Evolutionary conservation across 1,284 basidiomycete species (phyloP), one percentile per base, ranked within the genome.

Genomic region (Cystobasidiaceae sp.): DNA sequence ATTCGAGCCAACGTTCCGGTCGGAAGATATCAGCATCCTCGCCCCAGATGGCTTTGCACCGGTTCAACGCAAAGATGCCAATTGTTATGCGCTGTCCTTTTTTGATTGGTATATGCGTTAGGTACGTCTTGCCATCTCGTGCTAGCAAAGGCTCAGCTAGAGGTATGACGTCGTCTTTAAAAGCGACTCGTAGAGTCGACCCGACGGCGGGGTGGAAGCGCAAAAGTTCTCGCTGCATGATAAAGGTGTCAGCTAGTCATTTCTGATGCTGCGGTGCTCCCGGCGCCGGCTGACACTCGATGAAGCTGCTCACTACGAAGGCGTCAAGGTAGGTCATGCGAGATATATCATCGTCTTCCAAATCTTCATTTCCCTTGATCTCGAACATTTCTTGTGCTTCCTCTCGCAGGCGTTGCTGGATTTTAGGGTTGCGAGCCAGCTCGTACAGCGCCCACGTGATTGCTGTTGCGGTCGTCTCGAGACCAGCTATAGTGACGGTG

Each of bases 121-220:
- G 69, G 19, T 25, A 39, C 23, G 72, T 71, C 50, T 73, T 59
- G n/a, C 77, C 79, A 44, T 78, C 72, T 25, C 67, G 45, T 1
- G 73, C 72, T 5, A 66, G 78, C 19, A 89, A 80, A 3, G 87
- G 85, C 56, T 81, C 81, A 59, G 81, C 81, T 2, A 85, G 84
- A 0, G 89, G 89, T 15, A 92, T 80, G 56, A 84, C 81, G 71
- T 90, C 88, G 71, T 90, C 86, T 71, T 83, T 80, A 1, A 81
- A 85, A 4, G 89, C 87, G 4, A 87, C 85, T 11, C 89, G 82
- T 45, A 91, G 78, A 8, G 87, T 86, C 7, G 58, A 25, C 27
- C 46, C 37, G 33, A 90, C 80, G 2, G 89, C 88, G 1, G 89
- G 86, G 27, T 88, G 82, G 37, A 90, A 76, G 19, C 89, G 83